Conservation (phyloP, 2,329 filamentous ascomycete genomes). For the Phyllachora maydis region DNA sequence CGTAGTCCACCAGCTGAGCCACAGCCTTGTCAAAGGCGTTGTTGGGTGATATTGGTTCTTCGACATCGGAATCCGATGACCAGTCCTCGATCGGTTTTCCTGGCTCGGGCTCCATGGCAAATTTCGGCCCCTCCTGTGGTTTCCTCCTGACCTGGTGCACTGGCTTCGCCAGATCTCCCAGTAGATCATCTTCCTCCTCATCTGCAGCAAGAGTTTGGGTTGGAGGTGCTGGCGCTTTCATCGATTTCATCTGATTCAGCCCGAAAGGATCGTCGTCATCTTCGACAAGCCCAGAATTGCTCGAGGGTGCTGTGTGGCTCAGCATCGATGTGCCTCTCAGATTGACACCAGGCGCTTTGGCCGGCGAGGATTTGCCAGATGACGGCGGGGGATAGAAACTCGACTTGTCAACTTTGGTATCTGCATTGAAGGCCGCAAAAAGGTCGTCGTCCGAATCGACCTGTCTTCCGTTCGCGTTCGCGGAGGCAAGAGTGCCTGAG, state of each 20-base stretch:
- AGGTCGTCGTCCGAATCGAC: conserved; percentile 36
- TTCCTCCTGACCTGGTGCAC: conserved; percentile 33
- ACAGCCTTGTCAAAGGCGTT: conserved; percentile 63
- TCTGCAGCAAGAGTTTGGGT: conserved; percentile 7
- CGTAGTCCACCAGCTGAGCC: conserved; percentile 84
- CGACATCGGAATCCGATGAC: conserved; percentile 24
- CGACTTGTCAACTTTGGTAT: conserved; percentile 45
- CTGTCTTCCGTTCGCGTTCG: conserved; percentile 9
- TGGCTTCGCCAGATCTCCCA: conserved; percentile 42
- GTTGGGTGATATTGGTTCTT: too few species aligned
- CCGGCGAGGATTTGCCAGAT: conserved; percentile 22
- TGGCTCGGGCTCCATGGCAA: conserved; percentile 20
- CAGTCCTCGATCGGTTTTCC: conserved; percentile 33
- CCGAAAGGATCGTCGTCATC: conserved; percentile 87
- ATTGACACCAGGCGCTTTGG: conserved; percentile 21
- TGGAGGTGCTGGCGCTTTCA: conserved; percentile 10
- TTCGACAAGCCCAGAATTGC: conserved; percentile 19
- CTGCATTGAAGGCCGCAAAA: conserved; percentile 45
- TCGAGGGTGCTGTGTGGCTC: conserved; percentile 15
- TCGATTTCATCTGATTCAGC: conserved; percentile 42
- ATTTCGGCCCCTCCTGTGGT: conserved; percentile 9
- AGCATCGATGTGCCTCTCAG: conserved; percentile 33
- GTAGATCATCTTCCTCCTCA: conserved; percentile 41
- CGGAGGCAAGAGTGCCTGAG: neutral
- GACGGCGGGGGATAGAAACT: conserved; percentile 39